Percentiles rank a stretch among this genome's conserved stretches.
Conservation (phyloP, 768 basidiomycete genomes). For the Amanita muscaria region DNA sequence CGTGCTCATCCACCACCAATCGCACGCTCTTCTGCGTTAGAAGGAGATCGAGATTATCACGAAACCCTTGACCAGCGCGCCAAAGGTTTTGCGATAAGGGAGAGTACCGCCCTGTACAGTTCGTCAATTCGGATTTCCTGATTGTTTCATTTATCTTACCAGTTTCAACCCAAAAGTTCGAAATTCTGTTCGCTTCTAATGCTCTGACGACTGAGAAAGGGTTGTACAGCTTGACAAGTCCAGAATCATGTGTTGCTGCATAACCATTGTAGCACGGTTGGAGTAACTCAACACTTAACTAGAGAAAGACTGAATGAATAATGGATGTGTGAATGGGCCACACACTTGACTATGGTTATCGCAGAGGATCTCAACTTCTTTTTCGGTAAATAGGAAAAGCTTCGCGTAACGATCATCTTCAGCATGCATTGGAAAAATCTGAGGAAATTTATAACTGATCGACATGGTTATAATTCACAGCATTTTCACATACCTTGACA, state of each 20-base stretch:
- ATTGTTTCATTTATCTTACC: conserved; percentile 9
- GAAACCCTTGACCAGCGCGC: conserved; percentile 7
- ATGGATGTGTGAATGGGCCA: neutral
- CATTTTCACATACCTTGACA: conserved; percentile 9
- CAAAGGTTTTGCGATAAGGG: conserved; percentile 10
- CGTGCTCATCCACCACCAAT: conserved; percentile 10
- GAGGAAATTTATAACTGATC: conserved; percentile 5
- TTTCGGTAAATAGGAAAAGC: no score
- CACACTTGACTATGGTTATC: neutral
- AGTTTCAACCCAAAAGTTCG: conserved; percentile 10
- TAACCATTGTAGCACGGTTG: conserved; percentile 8
- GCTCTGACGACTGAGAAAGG: conserved; percentile 9
- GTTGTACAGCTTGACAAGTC: conserved; percentile 8
- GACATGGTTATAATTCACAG: conserved; percentile 4
- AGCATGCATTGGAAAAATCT: conserved; percentile 11
- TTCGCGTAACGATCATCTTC: conserved; percentile 11
- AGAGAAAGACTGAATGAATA: neutral
- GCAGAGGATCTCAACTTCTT: no score
- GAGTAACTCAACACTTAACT: neutral
- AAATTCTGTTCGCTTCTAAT: conserved; percentile 8
- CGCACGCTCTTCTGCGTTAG: conserved; percentile 5
- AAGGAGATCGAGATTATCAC: conserved; percentile 9
- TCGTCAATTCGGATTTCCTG: conserved; percentile 6
- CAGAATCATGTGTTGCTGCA: conserved; percentile 5
- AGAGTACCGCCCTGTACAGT: conserved; percentile 6